Conservation (phyloP, 441 rosid species). For the Corymbia calophylla region DNA sequence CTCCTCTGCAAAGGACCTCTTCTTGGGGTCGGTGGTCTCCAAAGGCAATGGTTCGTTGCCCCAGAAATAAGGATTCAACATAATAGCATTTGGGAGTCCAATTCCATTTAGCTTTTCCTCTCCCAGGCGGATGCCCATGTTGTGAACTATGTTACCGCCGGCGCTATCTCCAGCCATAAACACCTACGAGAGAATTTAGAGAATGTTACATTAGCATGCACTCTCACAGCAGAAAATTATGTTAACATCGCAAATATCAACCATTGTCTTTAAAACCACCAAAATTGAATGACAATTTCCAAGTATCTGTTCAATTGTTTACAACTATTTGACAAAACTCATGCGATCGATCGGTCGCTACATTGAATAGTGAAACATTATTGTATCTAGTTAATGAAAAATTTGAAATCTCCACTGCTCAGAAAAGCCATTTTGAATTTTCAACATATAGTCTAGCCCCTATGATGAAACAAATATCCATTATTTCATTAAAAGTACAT, state of each 20-base stretch:
- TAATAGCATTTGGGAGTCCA: neutral
- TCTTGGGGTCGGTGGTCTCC: neutral
- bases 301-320: neutral
- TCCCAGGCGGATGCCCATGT: neutral
- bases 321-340: neutral
- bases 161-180: neutral
- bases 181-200: neutral
- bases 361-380: no score
- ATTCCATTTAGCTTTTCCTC: neutral
- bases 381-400: no score
- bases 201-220: neutral
- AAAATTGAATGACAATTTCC: neutral
- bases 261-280: neutral
- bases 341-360: neutral
- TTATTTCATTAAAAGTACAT: no score
- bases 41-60: neutral
- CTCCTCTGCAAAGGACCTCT: neutral
- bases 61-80: neutral
- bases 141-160: neutral
- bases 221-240: neutral
- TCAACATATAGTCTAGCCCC: neutral
- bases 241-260: neutral
- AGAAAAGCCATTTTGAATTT: neutral
- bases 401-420: neutral
- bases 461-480: no score